A percentile compares a stretch with the other conserved stretches of the same genome.
Evolutionary conservation across 2,329 filamentous ascomycete genomes (phyloP).

Genomic region (Neonectria ditissima): DNA sequence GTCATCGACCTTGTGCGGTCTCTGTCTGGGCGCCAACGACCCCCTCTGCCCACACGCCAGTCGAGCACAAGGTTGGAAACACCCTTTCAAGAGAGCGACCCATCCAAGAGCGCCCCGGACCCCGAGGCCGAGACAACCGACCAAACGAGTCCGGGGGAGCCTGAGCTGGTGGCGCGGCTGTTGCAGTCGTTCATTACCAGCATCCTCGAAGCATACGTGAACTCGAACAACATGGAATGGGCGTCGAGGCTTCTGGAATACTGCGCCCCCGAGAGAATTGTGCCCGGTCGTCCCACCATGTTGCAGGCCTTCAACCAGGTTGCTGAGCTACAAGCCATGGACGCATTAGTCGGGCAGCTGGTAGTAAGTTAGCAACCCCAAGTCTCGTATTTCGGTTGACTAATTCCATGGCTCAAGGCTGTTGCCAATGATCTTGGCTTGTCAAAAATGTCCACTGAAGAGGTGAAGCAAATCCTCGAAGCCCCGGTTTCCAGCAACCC

Average conservation of each 20-base stretch:
- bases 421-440: slow-evolving; percentile 73
- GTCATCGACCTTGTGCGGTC: slow-evolving; percentile 78
- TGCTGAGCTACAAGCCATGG: slow-evolving; percentile 68
- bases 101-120: slow-evolving; percentile 69
- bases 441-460: slow-evolving; percentile 56
- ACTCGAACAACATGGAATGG: slow-evolving; percentile 70
- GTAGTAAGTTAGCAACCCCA: slow-evolving; percentile 61
- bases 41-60: slow-evolving; percentile 68
- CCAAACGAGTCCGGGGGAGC: slow-evolving; percentile 64
- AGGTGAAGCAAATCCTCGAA: slow-evolving; percentile 60
- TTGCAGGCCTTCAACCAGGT: slow-evolving; percentile 74
- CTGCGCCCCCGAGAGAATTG: slow-evolving; percentile 71
- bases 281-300: slow-evolving; percentile 71
- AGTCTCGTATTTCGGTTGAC: background rate
- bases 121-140: slow-evolving; percentile 63
- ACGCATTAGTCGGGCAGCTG: slow-evolving; percentile 78
- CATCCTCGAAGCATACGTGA: slow-evolving; percentile 79
- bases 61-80: slow-evolving; percentile 69
- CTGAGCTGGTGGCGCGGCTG: slow-evolving; percentile 70
- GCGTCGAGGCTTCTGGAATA: slow-evolving; percentile 75
- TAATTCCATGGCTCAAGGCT: slow-evolving; percentile 57
- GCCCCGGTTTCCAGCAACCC: slow-evolving; percentile 58
- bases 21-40: slow-evolving; percentile 74
- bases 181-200: slow-evolving; percentile 84
- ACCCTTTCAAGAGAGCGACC: slow-evolving; percentile 65